Percentiles rank a stretch among this genome's conserved stretches.
phyloP scores from a whole-genome alignment of 2,329 filamentous ascomycete genomes.

The Neoascochyta sp. region DNA sequence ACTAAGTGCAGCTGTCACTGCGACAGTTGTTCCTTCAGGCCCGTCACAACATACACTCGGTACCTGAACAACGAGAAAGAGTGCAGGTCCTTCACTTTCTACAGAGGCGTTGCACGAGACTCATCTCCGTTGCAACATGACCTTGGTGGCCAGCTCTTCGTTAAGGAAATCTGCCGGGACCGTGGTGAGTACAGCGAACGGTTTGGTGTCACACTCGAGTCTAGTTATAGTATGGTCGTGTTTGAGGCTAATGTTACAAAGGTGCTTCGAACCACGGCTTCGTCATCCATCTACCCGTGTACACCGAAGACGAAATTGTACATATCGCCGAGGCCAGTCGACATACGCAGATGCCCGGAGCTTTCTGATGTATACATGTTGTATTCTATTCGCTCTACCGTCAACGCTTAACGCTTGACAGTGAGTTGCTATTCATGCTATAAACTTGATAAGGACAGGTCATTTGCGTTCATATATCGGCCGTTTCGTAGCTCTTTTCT shows the following conservation, averaged over 20 bases:
- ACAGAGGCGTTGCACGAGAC: conserved; percentile 9
- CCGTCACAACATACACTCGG: conserved; percentile 30
- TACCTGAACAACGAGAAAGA: conserved; percentile 28
- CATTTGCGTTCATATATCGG: no score
- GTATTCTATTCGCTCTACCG: no score
- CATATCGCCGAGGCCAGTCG: no score
- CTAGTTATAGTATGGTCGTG: conserved; percentile 5
- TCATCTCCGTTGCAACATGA: not conserved
- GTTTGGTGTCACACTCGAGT: conserved; percentile 2
- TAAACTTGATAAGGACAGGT: no score
- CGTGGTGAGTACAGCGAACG: conserved; percentile 10
- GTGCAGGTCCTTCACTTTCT: conserved; percentile 23
- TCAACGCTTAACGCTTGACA: no score
- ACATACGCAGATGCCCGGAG: no score
- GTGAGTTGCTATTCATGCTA: no score
- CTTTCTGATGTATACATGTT: no score
- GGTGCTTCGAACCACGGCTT: conserved; percentile 3
- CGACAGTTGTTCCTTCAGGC: conserved; percentile 26
- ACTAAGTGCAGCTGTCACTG: conserved; percentile 26
- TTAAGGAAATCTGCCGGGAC: conserved; percentile 21
- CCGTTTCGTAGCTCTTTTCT: conserved; percentile 1
- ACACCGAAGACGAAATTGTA: conserved; percentile 2
- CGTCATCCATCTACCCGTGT: conserved; percentile 21
- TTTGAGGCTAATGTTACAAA: conserved; percentile 9
- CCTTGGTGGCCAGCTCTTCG: conserved; percentile 15